These are phyloP conservation scores for Suhomyces wounanorum DNA, from an alignment of 1,139 yeast genomes.

Conservation along the genomic window DNA sequence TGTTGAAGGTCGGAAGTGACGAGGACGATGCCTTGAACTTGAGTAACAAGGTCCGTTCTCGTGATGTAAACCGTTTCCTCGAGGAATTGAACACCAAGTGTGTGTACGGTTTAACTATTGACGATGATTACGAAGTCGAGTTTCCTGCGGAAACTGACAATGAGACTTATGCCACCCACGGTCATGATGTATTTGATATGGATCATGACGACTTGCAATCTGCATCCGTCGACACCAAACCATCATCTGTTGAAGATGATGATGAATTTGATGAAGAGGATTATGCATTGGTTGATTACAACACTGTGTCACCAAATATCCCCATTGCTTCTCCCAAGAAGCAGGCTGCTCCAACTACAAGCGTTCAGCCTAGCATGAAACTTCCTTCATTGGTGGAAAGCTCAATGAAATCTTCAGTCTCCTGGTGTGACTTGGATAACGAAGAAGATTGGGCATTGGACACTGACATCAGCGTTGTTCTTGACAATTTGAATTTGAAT, in stretches of 20 bases:
- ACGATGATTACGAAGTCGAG: constrained; percentile 31
- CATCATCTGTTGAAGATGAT: constrained; percentile 13
- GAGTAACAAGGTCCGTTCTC: constrained; percentile 26
- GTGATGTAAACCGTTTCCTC: constrained; percentile 34
- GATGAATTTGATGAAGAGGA: constrained; percentile 13
- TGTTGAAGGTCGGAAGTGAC: constrained; percentile 35
- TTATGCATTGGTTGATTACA: constrained; percentile 16
- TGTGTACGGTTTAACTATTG: constrained; percentile 38
- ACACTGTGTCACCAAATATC: constrained; percentile 11
- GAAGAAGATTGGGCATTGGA: constrained; percentile 23
- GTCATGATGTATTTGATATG: constrained; percentile 32
- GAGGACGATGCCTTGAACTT: constrained; percentile 36
- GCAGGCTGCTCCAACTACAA: not conserved
- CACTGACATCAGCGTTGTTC: constrained; percentile 9
- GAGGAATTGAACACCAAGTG: constrained; percentile 31
- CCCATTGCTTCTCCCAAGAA: constrained; percentile 13
- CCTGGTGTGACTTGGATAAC: constrained; percentile 42
- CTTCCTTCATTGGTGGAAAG: constrained; percentile 37
- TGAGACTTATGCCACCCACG: constrained; percentile 4
- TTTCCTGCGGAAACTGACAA: constrained; percentile 6
- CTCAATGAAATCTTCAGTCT: constrained; percentile 30
- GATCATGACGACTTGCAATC: constrained; percentile 29
- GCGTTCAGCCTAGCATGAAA: constrained; percentile 11
- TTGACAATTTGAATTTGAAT: constrained; percentile 11
- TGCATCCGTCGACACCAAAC: constrained; percentile 10